Evolutionary conservation across 768 basidiomycete species (phyloP).

Genomic region (Naematelia aurantialba): DNA sequence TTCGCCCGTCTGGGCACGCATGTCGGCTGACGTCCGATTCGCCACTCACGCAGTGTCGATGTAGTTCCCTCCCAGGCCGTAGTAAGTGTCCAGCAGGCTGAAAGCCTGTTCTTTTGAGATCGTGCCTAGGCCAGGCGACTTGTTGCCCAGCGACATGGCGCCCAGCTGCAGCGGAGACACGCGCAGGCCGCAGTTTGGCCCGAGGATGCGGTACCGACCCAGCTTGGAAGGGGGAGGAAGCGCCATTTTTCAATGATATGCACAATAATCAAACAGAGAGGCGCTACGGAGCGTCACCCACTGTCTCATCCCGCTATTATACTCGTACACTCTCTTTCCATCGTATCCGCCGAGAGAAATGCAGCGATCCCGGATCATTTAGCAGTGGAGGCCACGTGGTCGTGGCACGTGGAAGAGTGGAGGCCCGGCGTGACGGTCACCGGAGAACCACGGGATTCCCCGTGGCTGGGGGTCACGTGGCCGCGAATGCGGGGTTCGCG

Average conservation of each 20-base stretch:
- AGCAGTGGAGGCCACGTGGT: neutral
- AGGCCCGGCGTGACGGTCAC: too few species aligned
- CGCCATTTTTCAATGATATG: conserved; percentile 12
- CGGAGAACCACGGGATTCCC: too few species aligned
- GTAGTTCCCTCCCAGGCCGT: conserved; percentile 56
- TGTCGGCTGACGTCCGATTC: conserved; percentile 13
- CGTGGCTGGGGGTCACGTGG: too few species aligned
- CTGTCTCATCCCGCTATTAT: neutral
- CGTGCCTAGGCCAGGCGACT: conserved; percentile 49
- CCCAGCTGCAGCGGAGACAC: conserved; percentile 47
- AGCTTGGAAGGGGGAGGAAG: conserved; percentile 20
- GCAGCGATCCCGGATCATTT: neutral
- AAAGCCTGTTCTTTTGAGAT: conserved; percentile 55
- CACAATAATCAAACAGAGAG: neutral
- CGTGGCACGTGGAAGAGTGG: too few species aligned
- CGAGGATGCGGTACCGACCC: conserved; percentile 25
- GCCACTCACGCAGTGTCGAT: conserved; percentile 51
- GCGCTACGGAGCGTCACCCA: neutral
- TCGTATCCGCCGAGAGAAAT: too few species aligned
- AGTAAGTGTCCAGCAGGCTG: conserved; percentile 54
- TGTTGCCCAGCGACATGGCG: conserved; percentile 36
- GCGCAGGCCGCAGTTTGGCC: conserved; percentile 29
- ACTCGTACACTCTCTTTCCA: too few species aligned
- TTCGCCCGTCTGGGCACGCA: neutral
- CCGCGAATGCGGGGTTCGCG: too few species aligned